These are phyloP conservation scores for Cordyceps farinosa DNA, from an alignment of 2,329 filamentous ascomycete genomes.

Conservation along the genomic window DNA sequence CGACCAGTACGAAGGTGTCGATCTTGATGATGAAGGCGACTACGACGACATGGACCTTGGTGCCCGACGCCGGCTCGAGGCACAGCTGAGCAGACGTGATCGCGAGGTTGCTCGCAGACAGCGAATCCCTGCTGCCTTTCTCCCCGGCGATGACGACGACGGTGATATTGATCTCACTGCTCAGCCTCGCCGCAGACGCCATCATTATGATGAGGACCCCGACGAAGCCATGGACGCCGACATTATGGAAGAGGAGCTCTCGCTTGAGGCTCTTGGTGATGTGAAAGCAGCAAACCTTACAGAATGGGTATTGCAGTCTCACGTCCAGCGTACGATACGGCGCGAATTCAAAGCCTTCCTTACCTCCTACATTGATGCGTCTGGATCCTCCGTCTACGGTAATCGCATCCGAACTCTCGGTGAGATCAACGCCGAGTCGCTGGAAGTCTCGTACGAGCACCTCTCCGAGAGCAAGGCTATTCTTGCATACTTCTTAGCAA, in stretches of 20 bases:
- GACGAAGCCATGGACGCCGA: constrained; percentile 90
- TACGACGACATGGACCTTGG: constrained; percentile 67
- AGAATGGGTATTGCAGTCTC: constrained; percentile 88
- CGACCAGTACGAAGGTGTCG: constrained; percentile 66
- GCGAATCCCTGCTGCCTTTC: constrained; percentile 67
- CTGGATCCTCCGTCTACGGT: constrained; percentile 88
- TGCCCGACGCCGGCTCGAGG: constrained; percentile 66
- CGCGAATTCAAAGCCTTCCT: constrained; percentile 97
- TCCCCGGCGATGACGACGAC: constrained; percentile 80
- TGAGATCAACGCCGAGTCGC: constrained; percentile 91
- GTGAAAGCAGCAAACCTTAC: constrained; percentile 91
- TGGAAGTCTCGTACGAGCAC: constrained; percentile 95
- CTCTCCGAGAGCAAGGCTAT: constrained; percentile 87
- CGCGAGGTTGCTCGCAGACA: constrained; percentile 64
- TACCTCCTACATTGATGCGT: constrained; percentile 89
- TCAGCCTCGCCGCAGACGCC: constrained; percentile 78
- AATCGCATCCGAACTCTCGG: constrained; percentile 92
- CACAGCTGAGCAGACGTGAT: constrained; percentile 69
- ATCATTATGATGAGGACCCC: constrained; percentile 90
- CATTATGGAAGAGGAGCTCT: constrained; percentile 93
- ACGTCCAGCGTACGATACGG: constrained; percentile 89
- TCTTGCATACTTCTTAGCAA: constrained; percentile 91
- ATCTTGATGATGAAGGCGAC: constrained; percentile 74
- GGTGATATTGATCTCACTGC: constrained; percentile 79
- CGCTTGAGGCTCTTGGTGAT: constrained; percentile 84